A percentile compares a stretch with the other conserved stretches of the same genome.
Evolutionary conservation across 768 basidiomycete species (phyloP).

Genomic region (Daedaleopsis nitida): DNA sequence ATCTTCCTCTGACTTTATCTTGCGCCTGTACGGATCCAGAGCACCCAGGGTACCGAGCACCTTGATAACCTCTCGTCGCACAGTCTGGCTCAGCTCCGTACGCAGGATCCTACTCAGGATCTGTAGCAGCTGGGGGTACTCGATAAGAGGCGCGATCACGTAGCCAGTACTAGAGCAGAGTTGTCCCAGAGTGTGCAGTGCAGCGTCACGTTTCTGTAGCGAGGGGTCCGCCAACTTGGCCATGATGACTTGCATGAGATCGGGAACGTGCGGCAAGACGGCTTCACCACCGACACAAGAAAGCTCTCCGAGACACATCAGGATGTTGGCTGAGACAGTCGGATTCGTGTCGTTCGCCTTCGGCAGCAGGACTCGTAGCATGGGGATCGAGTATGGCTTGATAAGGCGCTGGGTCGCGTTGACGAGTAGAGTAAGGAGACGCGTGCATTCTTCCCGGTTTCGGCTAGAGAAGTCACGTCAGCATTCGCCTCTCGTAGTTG

Average conservation of each 20-base stretch:
- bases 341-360: conserved; percentile 88
- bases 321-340: conserved; percentile 87
- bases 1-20: conserved; percentile 72
- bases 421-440: conserved; percentile 84
- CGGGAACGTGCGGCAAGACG: conserved; percentile 76
- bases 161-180: conserved; percentile 95
- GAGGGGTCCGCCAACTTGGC: conserved; percentile 88
- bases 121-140: conserved; percentile 89
- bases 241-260: conserved; percentile 90
- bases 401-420: conserved; percentile 92
- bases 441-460: conserved; percentile 89
- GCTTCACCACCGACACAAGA: conserved; percentile 94
- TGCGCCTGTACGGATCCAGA: conserved; percentile 91
- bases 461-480: conserved; percentile 49
- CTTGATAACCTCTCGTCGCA: conserved; percentile 88
- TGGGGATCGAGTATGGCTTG: conserved; percentile 93
- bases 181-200: conserved; percentile 91
- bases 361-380: conserved; percentile 87
- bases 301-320: conserved; percentile 94
- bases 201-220: conserved; percentile 88
- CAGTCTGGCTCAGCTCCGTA: conserved; percentile 70
- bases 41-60: conserved; percentile 96
- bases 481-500: neutral
- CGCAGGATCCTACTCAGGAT: conserved; percentile 83
- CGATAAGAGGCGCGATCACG: conserved; percentile 87